Base-by-base conservation (phyloP, 2,329 filamentous ascomycete species). In the Cercospora citrullina region DNA sequence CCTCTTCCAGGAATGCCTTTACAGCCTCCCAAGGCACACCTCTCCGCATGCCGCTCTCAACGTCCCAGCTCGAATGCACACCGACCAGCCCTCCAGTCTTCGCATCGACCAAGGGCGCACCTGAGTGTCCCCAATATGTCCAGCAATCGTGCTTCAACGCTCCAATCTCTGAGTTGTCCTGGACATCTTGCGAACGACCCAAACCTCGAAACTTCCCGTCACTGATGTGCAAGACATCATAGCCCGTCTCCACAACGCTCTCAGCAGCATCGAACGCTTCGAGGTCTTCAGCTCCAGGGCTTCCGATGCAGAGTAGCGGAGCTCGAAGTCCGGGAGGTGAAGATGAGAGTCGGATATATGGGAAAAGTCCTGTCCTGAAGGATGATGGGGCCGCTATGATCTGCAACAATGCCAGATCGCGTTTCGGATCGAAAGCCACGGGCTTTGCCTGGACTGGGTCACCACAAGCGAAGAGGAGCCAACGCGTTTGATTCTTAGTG, bases 71-170 rank as follows among this genome's bases (percentile, higher is more conserved):
- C 4, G 83, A 86, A 77, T 87, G 84, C 68, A 87, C 68, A 1
- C 84, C 85, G 0, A 86, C 75, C 64, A 87, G 71, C 9, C 28
- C 71, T 0, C 82, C 82, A 12, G 76, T 77, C n/a, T 68, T 72
- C 31, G 68, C 63, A 16, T 80, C 73, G n/a, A 86, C 69, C 16
- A 87, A 73, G 1, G 83, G 84, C 5, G 84, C 85, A 3, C 84
- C 84, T 23, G 81, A 85, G 72, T 86, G 84, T 1, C 85, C 85
- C 85, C 85, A 86, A 73, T 86, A 87, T 1, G 84, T 87, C 85
- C 85, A 87, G 66, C 83, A 84, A 71, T 83, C 81, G 72, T 87
- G 85, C 79, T 80, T 83, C 70, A 87, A 70, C 0, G 80, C 80
- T 1, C 84, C 85, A 63, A 87, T 86, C 26, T 84, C 82, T 1